A percentile compares a stretch with the other conserved stretches of the same genome.
phyloP scores from a whole-genome alignment of 2,329 filamentous ascomycete genomes.

The Ophiostoma fasciatum region DNA sequence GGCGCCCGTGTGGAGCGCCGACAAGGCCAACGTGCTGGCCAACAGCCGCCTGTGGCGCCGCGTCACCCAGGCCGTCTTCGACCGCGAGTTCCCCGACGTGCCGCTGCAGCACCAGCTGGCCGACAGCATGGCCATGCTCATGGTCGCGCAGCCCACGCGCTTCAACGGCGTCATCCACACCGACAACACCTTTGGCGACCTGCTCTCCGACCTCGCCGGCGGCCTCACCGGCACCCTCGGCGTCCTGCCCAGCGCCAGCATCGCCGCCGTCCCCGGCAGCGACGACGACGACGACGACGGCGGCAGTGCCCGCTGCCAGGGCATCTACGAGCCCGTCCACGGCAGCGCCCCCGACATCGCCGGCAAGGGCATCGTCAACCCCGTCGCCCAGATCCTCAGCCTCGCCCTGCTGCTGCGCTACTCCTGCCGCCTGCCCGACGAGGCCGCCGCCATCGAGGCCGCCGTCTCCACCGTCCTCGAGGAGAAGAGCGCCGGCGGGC shows the following conservation, averaged over 20 bases:
- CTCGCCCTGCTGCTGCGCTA: slow-evolving; percentile 64
- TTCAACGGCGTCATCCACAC: slow-evolving; percentile 34
- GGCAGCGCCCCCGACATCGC: slow-evolving; percentile 60
- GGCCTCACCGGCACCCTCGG: slow-evolving; percentile 32
- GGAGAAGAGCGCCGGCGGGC: slow-evolving; percentile 21
- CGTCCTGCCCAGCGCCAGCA: slow-evolving; percentile 28
- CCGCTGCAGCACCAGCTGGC: slow-evolving; percentile 29
- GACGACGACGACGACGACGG: slow-evolving; percentile 12
- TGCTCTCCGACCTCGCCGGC: slow-evolving; percentile 29
- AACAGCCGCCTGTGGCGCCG: slow-evolving; percentile 33
- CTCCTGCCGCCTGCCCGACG: slow-evolving; percentile 45
- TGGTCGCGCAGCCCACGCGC: slow-evolving; percentile 29
- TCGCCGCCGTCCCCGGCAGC: slow-evolving; percentile 24
- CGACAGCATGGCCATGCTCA: slow-evolving; percentile 32
- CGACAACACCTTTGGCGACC: slow-evolving; percentile 33
- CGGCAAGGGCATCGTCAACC: slow-evolving; percentile 58
- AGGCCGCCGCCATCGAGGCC: slow-evolving; percentile 48
- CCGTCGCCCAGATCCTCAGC: slow-evolving; percentile 55
- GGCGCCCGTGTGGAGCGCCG: slow-evolving; percentile 29
- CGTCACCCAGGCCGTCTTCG: slow-evolving; percentile 25
- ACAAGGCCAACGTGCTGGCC: slow-evolving; percentile 39
- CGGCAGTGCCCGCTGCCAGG: too few species aligned
- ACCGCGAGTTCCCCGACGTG: slow-evolving; percentile 27
- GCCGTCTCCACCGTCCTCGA: slow-evolving; percentile 52
- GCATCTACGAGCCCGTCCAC: slow-evolving; percentile 67